phyloP scores from a whole-genome alignment of 1,139 yeast genomes.

The Meyerozyma smithsonii region DNA sequence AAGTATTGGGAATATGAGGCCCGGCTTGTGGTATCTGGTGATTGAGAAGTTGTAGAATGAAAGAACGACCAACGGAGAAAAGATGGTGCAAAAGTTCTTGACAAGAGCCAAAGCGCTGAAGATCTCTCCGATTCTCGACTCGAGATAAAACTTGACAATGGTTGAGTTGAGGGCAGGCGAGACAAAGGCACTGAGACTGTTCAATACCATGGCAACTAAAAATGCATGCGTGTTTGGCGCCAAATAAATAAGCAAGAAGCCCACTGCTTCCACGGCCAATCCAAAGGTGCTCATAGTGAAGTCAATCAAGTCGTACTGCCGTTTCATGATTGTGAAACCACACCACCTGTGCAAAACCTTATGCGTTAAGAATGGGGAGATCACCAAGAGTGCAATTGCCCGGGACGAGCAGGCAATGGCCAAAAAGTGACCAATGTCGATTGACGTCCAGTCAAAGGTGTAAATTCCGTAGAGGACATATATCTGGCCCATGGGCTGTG shows the following conservation, averaged over 20 bases:
- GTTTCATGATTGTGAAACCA: constrained; percentile 12
- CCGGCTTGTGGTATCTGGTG: constrained; percentile 9
- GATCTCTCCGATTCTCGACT: constrained; percentile 46
- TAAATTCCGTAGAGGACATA: constrained; percentile 56
- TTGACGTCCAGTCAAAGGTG: constrained; percentile 55
- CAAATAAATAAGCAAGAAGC: constrained; percentile 25
- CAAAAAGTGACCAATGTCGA: constrained; percentile 54
- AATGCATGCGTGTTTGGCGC: constrained; percentile 7
- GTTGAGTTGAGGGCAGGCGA: constrained; percentile 50
- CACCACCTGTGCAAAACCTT: constrained; percentile 18
- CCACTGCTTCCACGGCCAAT: constrained; percentile 34
- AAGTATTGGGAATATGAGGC: constrained; percentile 7
- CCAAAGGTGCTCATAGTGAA: constrained; percentile 30
- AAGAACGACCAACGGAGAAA: constrained; percentile 36
- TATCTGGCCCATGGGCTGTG: constrained; percentile 39
- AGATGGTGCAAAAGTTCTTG: constrained; percentile 33
- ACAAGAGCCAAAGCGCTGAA: constrained; percentile 46
- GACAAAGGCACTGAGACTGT: constrained; percentile 36
- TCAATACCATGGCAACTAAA: constrained; percentile 17
- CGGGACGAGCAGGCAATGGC: constrained; percentile 48
- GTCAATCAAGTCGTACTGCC: constrained; percentile 53
- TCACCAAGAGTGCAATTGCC: constrained; percentile 28
- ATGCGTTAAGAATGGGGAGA: constrained; percentile 32
- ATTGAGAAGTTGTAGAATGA: constrained; percentile 27
- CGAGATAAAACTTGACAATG: constrained; percentile 47